phyloP scores from a whole-genome alignment of 495 filamentous ascomycete genomes.

The Penicillium roqueforti region DNA sequence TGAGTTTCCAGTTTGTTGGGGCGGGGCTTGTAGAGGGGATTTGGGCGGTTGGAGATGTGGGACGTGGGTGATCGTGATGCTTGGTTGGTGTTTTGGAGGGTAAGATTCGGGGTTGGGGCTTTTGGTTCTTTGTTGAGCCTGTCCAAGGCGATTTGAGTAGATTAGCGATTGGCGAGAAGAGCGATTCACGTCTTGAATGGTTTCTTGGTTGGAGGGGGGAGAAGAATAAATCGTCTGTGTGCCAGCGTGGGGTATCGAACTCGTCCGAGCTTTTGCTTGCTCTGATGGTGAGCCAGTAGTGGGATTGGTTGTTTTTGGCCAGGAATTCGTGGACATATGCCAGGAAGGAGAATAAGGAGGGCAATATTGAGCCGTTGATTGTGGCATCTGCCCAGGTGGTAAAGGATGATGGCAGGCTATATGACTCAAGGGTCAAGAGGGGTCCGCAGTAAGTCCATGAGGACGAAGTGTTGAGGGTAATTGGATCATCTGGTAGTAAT shows the following conservation, averaged over 20 bases:
- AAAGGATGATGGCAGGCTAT: conserved; percentile 20
- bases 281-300: conserved; percentile 26
- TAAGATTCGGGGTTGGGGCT: neutral
- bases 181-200: neutral
- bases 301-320: conserved; percentile 13
- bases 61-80: neutral
- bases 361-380: conserved; percentile 14
- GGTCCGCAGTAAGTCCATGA: conserved; percentile 29
- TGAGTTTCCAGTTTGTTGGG: conserved; percentile 27
- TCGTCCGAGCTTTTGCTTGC: conserved; percentile 16
- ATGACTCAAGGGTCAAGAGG: conserved; percentile 15
- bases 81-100: neutral
- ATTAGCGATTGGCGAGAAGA: neutral
- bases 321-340: conserved; percentile 21
- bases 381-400: conserved; percentile 21
- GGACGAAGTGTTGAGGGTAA: conserved; percentile 19
- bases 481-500: neutral
- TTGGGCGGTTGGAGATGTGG: conserved; percentile 5
- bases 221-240: conserved; percentile 28
- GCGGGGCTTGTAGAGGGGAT: conserved; percentile 7
- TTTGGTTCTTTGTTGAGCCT: neutral
- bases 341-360: conserved; percentile 20
- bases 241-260: conserved; percentile 24
- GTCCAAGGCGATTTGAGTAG: neutral
- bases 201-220: neutral